Percentiles rank a stretch among this genome's conserved stretches.
These are phyloP conservation scores for Zygoascus meyerae DNA, from an alignment of 1,139 yeast genomes.

Conservation along the genomic window DNA sequence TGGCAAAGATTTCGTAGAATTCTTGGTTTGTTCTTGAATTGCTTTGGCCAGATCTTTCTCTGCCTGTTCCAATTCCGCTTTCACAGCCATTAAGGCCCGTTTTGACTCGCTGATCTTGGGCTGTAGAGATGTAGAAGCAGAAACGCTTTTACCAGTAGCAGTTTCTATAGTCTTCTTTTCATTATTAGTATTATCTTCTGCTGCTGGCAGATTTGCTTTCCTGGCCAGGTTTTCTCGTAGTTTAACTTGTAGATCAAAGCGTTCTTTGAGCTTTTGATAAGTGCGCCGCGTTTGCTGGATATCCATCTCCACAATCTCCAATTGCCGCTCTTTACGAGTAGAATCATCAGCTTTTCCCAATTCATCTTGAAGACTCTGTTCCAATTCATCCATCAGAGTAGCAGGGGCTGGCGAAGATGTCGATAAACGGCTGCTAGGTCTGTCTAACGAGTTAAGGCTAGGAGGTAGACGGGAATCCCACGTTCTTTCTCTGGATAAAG, in stretches of 20 bases:
- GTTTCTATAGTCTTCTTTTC: background rate
- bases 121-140: too few relatives aligned
- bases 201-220: background rate
- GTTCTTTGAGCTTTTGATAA: conserved; percentile 3
- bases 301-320: conserved; percentile 5
- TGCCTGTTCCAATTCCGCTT: too few relatives aligned
- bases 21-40: too few relatives aligned
- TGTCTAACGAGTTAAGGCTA: background rate
- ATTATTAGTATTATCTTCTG: background rate
- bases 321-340: background rate
- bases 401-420: background rate
- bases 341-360: background rate
- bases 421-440: conserved; percentile 1
- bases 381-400: background rate
- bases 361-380: conserved; percentile 3
- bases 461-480: background rate
- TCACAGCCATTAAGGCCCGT: too few relatives aligned
- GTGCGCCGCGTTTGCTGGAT: conserved; percentile 1
- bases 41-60: too few relatives aligned
- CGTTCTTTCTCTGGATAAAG: background rate
- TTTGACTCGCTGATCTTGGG: too few relatives aligned
- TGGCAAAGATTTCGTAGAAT: too few relatives aligned
- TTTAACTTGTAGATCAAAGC: conserved; percentile 1
- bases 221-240: conserved; percentile 1
- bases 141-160: too few relatives aligned